Percentiles rank a stretch among this genome's conserved stretches.
Conservation (phyloP, 2,329 filamentous ascomycete genomes). For the Dactylellina sp. region DNA sequence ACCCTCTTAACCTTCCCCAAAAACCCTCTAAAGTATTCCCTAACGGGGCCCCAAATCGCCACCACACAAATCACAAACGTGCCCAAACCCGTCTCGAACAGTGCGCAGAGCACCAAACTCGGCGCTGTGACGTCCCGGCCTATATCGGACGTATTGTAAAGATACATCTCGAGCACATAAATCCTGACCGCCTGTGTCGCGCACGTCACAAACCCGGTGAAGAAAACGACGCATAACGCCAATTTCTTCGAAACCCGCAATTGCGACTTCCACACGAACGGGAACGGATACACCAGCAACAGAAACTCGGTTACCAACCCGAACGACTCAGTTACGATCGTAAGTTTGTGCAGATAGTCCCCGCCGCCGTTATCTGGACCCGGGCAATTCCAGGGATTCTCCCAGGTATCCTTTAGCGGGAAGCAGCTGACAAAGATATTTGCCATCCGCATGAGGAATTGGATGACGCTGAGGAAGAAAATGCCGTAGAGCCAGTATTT, state of each 20-base stretch:
- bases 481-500: conserved; percentile 38
- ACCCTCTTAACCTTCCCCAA: conserved; percentile 11
- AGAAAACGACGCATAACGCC: conserved; percentile 39
- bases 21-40: conserved; percentile 25
- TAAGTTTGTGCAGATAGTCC: conserved; percentile 31
- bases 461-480: conserved; percentile 27
- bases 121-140: conserved; percentile 45
- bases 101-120: conserved; percentile 49
- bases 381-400: conserved; percentile 27
- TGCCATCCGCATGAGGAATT: conserved; percentile 45
- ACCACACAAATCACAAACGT: conserved; percentile 50
- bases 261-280: conserved; percentile 39
- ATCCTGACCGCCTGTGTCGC: conserved; percentile 49
- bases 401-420: conserved; percentile 42
- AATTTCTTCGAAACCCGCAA: conserved; percentile 27
- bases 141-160: conserved; percentile 34
- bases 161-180: conserved; percentile 48
- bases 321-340: conserved; percentile 33
- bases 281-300: conserved; percentile 32
- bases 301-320: conserved; percentile 35
- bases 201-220: conserved; percentile 43
- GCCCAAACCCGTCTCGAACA: conserved; percentile 43
- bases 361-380: conserved; percentile 16
- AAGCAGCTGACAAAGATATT: conserved; percentile 44
- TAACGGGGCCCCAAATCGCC: conserved; percentile 47